Base-by-base conservation (phyloP, 441 rosid species). In the Aleurites moluccanus region DNA sequence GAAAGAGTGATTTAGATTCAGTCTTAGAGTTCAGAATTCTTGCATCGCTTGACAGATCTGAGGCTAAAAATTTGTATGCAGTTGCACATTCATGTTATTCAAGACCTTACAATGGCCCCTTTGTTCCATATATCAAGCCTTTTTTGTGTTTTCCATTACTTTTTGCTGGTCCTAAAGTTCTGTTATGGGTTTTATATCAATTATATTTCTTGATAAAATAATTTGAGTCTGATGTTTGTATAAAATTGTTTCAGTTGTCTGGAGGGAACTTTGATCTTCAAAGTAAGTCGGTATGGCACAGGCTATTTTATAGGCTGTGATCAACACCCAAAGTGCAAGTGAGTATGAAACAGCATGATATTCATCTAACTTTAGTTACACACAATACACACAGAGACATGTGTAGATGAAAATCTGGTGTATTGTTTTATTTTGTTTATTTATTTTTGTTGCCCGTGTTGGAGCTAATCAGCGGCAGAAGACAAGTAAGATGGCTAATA, bases 221-320 rank as follows among this genome's bases (percentile, higher is more conserved):
- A 23, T 27, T 52, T 68, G 52, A 30, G 21, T 33, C 42, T 40
- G 35, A 62, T 56, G 28, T 73, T 70, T 65, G 67, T 63, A 72
- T 69, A 40, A 56, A 68, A 33, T 77, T 84, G 56, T 84, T 86
- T 77, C 96, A 96, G 99, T 80, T 96, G 99, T 79, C 56, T 75
- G 85, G 98, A 89, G 80, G 99, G 99, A 80, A 87, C 86, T 56
- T 81, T 96, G 85, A 82, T 84, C 77, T 94, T 96, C 84, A 96
- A 88, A 91, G 92, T 94, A 72, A 94, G 98, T 79, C 88, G 87
- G 78, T 87, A 69, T 73, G 99, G 96, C 65, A 85, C 93, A 10
- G 98, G 98, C 82, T 96, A 94, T 86, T 96, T 91, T 77, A 88
- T 96, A 69, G 94, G 97, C 74, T 96, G 99, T 75, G 89, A 92